Conservation (phyloP, 2,329 filamentous ascomycete species). For the Teratosphaeria viscida region DNA sequence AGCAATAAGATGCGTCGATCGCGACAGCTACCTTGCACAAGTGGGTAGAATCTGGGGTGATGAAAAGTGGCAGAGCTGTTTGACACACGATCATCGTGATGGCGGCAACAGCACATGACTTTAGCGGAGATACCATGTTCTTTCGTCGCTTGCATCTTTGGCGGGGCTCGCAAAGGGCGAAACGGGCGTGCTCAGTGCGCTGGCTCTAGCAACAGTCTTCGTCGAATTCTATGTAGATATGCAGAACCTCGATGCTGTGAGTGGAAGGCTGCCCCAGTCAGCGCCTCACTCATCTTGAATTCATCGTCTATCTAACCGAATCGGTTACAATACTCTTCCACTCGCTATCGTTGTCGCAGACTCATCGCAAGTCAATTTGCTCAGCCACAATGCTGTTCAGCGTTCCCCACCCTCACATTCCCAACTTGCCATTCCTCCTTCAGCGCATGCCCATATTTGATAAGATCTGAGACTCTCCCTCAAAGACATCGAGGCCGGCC, state of each 20-base stretch:
- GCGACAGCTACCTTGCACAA: background rate
- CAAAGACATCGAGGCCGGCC: slow-evolving; percentile 48
- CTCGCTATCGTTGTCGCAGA: slow-evolving; percentile 26
- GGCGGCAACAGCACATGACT: background rate
- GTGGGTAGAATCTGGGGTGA: background rate
- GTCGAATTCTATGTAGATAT: background rate
- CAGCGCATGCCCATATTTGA: slow-evolving; percentile 46
- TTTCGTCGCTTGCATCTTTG: background rate
- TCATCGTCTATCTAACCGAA: slow-evolving; percentile 28
- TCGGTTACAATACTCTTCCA: slow-evolving; percentile 52
- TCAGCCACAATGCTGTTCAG: no score
- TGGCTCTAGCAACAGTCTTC: background rate
- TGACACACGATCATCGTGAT: background rate
- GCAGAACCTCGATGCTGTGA: background rate
- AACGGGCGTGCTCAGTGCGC: background rate
- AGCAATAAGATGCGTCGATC: slow-evolving; percentile 9
- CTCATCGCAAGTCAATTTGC: no score
- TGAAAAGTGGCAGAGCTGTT: background rate
- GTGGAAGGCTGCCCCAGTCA: background rate
- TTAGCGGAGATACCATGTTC: background rate
- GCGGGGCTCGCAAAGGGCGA: background rate
- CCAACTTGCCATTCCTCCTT: slow-evolving; percentile 51
- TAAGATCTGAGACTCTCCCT: slow-evolving; percentile 44
- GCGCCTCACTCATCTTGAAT: background rate
- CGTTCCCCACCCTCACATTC: slow-evolving; percentile 35